phyloP scores from a whole-genome alignment of 2,329 filamentous ascomycete species.

The Talaromyces sp. region DNA sequence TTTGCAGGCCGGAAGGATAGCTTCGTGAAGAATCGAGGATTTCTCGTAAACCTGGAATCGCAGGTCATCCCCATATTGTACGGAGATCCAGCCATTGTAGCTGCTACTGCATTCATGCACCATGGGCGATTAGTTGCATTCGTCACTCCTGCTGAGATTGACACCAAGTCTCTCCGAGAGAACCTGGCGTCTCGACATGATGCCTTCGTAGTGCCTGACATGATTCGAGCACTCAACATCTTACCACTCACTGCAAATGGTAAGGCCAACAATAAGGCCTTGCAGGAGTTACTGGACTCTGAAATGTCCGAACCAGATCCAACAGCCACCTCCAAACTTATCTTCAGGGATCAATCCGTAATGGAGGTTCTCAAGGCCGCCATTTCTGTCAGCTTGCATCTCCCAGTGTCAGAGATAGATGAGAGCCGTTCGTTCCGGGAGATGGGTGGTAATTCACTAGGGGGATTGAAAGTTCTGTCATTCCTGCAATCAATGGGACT shows the following conservation, averaged over 20 bases:
- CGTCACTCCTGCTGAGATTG: neutral
- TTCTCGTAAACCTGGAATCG: conserved; percentile 35
- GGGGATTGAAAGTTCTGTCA: neutral
- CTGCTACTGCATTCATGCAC: neutral
- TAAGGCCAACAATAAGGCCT: neutral
- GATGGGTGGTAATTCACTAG: neutral
- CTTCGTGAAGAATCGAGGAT: conserved; percentile 35
- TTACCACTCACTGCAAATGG: conserved; percentile 3
- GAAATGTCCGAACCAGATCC: too few relatives aligned
- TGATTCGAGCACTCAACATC: neutral
- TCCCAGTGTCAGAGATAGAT: neutral
- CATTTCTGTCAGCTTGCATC: neutral
- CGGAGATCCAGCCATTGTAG: neutral
- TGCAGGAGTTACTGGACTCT: neutral
- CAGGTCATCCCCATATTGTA: conserved; percentile 31
- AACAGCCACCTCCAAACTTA: too few relatives aligned
- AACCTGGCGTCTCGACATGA: neutral
- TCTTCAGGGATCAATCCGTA: too few relatives aligned
- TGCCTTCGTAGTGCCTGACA: conserved; percentile 6
- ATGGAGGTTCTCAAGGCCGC: too few relatives aligned
- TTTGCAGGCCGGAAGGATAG: conserved; percentile 30
- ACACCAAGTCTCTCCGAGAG: neutral
- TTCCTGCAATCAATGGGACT: neutral
- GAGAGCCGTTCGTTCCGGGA: neutral
- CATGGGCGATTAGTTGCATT: neutral